Base-by-base conservation (phyloP, 1,284 basidiomycete species). In the Leccinum pachyderme region DNA sequence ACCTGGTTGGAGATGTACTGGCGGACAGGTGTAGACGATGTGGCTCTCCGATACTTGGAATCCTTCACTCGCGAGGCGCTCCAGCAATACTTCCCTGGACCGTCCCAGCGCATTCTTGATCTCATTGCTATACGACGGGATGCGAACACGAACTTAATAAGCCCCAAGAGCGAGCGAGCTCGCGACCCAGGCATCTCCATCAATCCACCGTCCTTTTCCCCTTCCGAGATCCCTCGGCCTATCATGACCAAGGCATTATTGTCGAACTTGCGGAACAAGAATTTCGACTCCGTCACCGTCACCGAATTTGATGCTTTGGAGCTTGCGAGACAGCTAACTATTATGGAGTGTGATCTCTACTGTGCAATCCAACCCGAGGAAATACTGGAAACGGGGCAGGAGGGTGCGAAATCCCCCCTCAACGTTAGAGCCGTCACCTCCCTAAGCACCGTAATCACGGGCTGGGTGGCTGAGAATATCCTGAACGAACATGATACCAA, bases 381-480 rank as follows among this genome's bases (percentile, higher is more conserved):
- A 71, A 82, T 98, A 54, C 72, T 99, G 59, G 88, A 91, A 71
- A 84, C 84, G 5, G 88, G 88, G 3, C 82, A 87, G 64, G 84
- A 89, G 59, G 84, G 86, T 60, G 78, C 76, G 70, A 76, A 78
- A 62, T 79, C 84, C 15, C 84, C 88, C 9, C 69, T 79, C 53
- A 93, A 87, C 63, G 84, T 92, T 54, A 91, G 85, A 70, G 90
- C 91, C 15, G 87, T 97, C 61, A 91, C 90, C 52, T 88, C 88
- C 13, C 76, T 97, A 68, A 96, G 93, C 68, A 98, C 95, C 24
- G 86, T 89, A 52, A 87, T 95, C 61, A 98, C 95, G 2, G 92
- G 94, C 6, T 98, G 96, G 94, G 93, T 98, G 7, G 89, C 93
- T 12, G 95, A 98, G 74, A 88, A 88, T 61, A 95, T 99, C 61